A percentile compares a stretch with the other conserved stretches of the same genome.
Conservation (phyloP, 2,329 filamentous ascomycete genomes). For the Exophiala bonariae region DNA sequence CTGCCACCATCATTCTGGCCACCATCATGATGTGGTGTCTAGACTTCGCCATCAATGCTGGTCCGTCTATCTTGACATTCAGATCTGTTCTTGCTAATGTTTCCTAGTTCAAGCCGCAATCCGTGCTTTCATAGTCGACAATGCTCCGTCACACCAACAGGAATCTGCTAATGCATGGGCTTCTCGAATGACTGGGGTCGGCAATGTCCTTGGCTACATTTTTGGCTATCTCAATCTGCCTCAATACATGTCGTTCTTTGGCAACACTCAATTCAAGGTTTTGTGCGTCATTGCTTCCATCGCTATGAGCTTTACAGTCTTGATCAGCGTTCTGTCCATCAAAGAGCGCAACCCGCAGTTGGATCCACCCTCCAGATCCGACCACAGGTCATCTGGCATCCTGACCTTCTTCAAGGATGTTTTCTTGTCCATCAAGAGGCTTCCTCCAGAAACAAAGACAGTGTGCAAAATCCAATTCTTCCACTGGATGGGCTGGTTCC, state of each 20-base stretch:
- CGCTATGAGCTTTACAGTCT: conserved; percentile 67
- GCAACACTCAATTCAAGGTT: conserved; percentile 87
- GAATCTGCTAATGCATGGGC: conserved; percentile 94
- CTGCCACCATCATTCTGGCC: conserved; percentile 71
- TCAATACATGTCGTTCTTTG: conserved; percentile 72
- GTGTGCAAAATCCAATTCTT: conserved; percentile 83
- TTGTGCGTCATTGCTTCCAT: conserved; percentile 83
- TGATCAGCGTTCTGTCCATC: conserved; percentile 68
- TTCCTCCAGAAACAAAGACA: conserved; percentile 78
- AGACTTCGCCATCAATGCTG: conserved; percentile 93
- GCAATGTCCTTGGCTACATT: conserved; percentile 87
- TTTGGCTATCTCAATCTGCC: conserved; percentile 83
- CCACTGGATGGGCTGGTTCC: conserved; percentile 95
- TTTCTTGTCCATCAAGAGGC: conserved; percentile 70
- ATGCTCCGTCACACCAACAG: conserved; percentile 88
- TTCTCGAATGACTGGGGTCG: conserved; percentile 78
- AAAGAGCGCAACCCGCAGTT: conserved; percentile 77
- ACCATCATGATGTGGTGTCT: conserved; percentile 86
- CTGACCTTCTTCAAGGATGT: conserved; percentile 78
- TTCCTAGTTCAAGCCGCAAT: conserved; percentile 79
- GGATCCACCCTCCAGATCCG: conserved; percentile 62
- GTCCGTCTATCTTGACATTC: conserved; percentile 44
- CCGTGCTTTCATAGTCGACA: conserved; percentile 90
- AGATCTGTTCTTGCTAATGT: conserved; percentile 16
- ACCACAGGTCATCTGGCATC: conserved; percentile 59